Base-by-base conservation (phyloP, 1,139 yeast species). In the Scheffersomyces segobiensis region DNA sequence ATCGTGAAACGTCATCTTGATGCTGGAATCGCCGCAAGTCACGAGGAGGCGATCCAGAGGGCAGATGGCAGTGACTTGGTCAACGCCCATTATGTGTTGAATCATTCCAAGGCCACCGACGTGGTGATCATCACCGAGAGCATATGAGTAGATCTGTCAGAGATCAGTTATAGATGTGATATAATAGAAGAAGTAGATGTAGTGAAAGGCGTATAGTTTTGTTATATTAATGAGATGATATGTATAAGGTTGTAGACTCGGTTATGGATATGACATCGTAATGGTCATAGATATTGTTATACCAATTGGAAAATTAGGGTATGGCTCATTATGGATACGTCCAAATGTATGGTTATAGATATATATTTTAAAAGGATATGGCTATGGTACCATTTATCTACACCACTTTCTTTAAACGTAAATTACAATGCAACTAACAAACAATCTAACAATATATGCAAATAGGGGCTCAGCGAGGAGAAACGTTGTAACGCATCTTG, bases 401-500 rank as follows among this genome's bases (percentile, higher is more conserved):
- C 42, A 32, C 3, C 42, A 24, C 42, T 10, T 32, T 32, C 17
- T 32, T 14, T 32, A 32, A 32, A 32, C 42, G 42, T 32, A 48
- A 20, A 24, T 24, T 48, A 48, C 50, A 48, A 48, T 21, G 50
- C 21, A 21, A 48, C 50, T 20, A 48, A 48, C 26, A 48, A 48
- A 48, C 50, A 47, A 47, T 6, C 49, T 47, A 47, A 47, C 21
- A 47, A 47, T 26, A 39, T 49, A 53, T 51, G 42, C 50, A 54
- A 49, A 42, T 26, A 26, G 18, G 49, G 48, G 17, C n/a, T 26
- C 39, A 83, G 68, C 78, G 79, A 57, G 92, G 92, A 59, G 83
- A 86, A 57, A 92, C 95, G 68, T 91, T 89, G 77, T 91, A 92
- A 64, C 89, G 87, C 89, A 95, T 84, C 75, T 89, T 88, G 67